phyloP scores from a whole-genome alignment of 2,329 filamentous ascomycete genomes.

The Fusarium chuoi region DNA sequence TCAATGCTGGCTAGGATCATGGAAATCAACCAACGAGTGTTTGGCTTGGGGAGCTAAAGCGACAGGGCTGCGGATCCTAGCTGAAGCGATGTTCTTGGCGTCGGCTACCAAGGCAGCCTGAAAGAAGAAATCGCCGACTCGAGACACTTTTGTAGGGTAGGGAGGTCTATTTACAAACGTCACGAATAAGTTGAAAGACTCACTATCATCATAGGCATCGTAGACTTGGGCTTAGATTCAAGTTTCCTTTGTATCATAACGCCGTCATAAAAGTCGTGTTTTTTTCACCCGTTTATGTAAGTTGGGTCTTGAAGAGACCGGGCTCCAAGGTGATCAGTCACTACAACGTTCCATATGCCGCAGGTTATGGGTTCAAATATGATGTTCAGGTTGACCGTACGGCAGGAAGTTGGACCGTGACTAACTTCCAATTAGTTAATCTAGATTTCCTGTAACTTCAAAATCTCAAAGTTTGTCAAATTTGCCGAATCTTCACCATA shows the following conservation, averaged over 20 bases:
- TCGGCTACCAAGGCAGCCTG: neutral
- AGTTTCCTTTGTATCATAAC: neutral
- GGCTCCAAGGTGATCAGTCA: fast-evolving
- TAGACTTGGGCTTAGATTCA: neutral
- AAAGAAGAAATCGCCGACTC: constrained; percentile 3
- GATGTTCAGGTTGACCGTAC: neutral
- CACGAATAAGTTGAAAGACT: neutral
- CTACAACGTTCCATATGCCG: neutral
- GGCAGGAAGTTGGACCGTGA: no score
- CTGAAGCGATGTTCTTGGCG: constrained; percentile 4
- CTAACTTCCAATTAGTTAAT: neutral
- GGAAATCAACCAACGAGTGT: neutral
- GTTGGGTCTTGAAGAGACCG: neutral
- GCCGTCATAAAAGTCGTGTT: neutral
- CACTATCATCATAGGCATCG: no score
- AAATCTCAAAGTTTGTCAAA: neutral
- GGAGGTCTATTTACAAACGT: neutral
- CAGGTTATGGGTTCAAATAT: neutral
- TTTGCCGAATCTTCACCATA: neutral
- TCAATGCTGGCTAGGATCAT: constrained; percentile 4
- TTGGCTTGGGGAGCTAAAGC: neutral
- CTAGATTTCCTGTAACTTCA: neutral
- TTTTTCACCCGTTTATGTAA: no score
- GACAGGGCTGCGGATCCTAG: constrained; percentile 3
- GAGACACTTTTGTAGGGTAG: neutral